Evolutionary conservation across 1,284 basidiomycete species (phyloP).

Genomic region (Puccinia polysora): DNA sequence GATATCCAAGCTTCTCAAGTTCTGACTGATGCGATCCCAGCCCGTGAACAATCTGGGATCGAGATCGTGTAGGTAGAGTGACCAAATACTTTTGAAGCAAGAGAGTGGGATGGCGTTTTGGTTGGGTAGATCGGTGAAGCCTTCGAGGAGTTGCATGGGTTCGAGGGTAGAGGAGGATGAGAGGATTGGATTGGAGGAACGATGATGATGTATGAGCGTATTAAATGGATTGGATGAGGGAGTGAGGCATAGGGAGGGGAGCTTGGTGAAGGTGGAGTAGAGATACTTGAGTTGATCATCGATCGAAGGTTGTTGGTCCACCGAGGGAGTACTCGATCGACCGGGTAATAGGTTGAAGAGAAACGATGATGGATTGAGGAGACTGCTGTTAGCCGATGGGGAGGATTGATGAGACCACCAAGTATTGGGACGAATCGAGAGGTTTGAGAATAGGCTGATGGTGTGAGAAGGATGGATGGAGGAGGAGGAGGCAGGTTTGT

Average conservation of each 20-base stretch:
- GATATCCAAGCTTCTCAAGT: slow-evolving; percentile 68
- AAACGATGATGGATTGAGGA: slow-evolving; percentile 20
- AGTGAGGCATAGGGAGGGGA: slow-evolving; percentile 63
- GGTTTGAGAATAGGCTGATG: too few relatives aligned
- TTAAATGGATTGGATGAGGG: slow-evolving; percentile 59
- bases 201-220: too few relatives aligned
- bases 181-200: too few relatives aligned
- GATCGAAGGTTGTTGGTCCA: slow-evolving; percentile 19
- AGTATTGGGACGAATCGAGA: too few relatives aligned
- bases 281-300: slow-evolving; percentile 69
- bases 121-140: slow-evolving; percentile 66
- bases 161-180: slow-evolving; percentile 25
- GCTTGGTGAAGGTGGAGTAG: slow-evolving; percentile 78
- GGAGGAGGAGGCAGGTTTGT: too few relatives aligned
- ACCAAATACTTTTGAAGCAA: slow-evolving; percentile 74
- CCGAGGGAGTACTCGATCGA: too few relatives aligned
- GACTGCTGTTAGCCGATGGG: too few relatives aligned
- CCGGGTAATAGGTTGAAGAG: too few relatives aligned
- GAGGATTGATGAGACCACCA: too few relatives aligned
- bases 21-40: slow-evolving; percentile 72
- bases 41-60: slow-evolving; percentile 77
- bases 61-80: slow-evolving; percentile 68
- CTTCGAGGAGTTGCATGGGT: slow-evolving; percentile 58
- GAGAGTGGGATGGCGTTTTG: slow-evolving; percentile 73
- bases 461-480: too few relatives aligned